These are phyloP conservation scores for Suhomyces sp. DNA, from an alignment of 805 yeast genomes.

Conservation along the genomic window DNA sequence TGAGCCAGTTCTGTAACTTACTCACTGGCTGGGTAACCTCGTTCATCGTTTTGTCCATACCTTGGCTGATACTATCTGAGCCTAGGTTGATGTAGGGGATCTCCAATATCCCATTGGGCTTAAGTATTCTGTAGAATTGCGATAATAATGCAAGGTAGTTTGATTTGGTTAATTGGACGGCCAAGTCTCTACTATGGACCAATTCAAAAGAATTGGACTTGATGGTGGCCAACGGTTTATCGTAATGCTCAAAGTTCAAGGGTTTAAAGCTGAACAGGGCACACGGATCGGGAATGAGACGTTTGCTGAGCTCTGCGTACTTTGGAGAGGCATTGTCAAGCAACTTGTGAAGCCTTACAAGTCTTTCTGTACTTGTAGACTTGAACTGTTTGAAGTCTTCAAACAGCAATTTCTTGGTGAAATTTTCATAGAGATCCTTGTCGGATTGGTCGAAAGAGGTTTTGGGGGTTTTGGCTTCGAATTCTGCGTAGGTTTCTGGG, in stretches of 20 bases:
- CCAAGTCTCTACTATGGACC: slow-evolving; percentile 36
- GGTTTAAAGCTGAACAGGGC: slow-evolving; percentile 24
- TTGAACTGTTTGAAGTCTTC: slow-evolving; percentile 17
- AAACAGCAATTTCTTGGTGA: slow-evolving; percentile 19
- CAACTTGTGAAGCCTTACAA: slow-evolving; percentile 17
- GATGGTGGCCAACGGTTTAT: slow-evolving; percentile 8
- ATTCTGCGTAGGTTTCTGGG: slow-evolving; percentile 6
- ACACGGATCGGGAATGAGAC: slow-evolving; percentile 16
- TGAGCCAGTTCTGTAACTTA: neutral
- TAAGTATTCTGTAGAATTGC: slow-evolving; percentile 36
- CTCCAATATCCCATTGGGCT: slow-evolving; percentile 34
- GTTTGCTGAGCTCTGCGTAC: slow-evolving; percentile 12
- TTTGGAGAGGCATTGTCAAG: slow-evolving; percentile 20
- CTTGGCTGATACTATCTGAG: slow-evolving; percentile 7
- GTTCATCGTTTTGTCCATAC: slow-evolving; percentile 4
- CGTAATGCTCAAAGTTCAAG: slow-evolving; percentile 28
- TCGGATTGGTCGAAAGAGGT: slow-evolving; percentile 22
- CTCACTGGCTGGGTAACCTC: neutral
- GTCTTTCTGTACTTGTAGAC: slow-evolving; percentile 13
- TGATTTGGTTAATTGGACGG: slow-evolving; percentile 26
- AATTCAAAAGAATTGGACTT: slow-evolving; percentile 24
- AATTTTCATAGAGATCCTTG: slow-evolving; percentile 15
- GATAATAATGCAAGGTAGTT: slow-evolving; percentile 24
- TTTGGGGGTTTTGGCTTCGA: slow-evolving; percentile 9
- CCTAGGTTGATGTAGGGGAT: slow-evolving; percentile 22